Percentiles rank a stretch among this genome's conserved stretches.
phyloP scores from a whole-genome alignment of 2,329 filamentous ascomycete species.

The Nannizziopsis arthrosporioides region DNA sequence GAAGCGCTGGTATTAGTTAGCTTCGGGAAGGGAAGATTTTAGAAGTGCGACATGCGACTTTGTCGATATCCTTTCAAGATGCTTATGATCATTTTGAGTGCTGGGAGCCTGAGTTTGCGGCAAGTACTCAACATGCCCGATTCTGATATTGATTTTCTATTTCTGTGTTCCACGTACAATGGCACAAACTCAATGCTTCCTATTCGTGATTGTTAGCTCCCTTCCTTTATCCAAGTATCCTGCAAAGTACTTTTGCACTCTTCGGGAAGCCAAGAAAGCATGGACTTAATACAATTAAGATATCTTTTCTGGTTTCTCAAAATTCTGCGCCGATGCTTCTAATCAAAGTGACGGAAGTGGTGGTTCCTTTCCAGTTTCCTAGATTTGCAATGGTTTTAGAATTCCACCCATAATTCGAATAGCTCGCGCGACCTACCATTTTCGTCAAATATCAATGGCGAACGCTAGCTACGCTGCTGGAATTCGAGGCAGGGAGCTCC shows the following conservation, averaged over 20 bases:
- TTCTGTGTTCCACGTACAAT: no score
- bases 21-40: no score
- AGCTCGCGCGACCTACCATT: background rate
- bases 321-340: background rate
- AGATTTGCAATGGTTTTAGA: background rate
- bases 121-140: no score
- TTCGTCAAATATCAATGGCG: conserved; percentile 10
- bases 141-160: no score
- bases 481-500: background rate
- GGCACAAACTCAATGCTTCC: no score
- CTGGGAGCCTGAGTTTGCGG: no score
- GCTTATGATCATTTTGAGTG: no score
- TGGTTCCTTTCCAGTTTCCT: background rate
- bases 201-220: conserved; percentile 13
- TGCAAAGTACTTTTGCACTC: conserved; percentile 16
- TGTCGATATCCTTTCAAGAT: no score
- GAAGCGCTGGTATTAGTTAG: no score
- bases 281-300: conserved; percentile 9
- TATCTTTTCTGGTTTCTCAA: background rate
- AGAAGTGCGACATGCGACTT: no score
- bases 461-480: conserved; percentile 2
- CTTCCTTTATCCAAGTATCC: conserved; percentile 4
- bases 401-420: background rate
- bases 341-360: background rate
- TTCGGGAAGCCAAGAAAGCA: conserved; percentile 19